Conservation (phyloP, 176 grass and related monocot species). For the Raddia guianensis region DNA sequence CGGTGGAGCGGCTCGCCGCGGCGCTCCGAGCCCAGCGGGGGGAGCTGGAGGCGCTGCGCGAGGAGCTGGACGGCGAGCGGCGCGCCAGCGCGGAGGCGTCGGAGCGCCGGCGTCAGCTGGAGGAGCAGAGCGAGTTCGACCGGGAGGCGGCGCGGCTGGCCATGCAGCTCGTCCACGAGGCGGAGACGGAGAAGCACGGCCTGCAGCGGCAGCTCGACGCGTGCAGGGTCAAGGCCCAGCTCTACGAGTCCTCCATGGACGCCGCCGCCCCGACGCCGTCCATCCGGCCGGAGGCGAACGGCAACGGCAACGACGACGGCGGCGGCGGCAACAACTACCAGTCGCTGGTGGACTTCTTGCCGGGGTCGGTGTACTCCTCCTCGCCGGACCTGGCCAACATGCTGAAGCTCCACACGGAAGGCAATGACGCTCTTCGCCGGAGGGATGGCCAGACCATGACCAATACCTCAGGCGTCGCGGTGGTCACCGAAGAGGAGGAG, state of each 20-base stretch:
- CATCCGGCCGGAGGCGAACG: neutral
- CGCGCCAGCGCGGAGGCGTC: conserved; percentile 17
- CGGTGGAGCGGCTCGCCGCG: conserved; percentile 12
- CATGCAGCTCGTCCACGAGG: conserved; percentile 55
- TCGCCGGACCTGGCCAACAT: conserved; percentile 53
- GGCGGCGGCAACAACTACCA: conserved; percentile 43
- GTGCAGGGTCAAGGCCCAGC: conserved; percentile 37
- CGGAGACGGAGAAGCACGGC: conserved; percentile 46
- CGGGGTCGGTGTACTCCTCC: conserved; percentile 43
- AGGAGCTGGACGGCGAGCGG: conserved; percentile 28
- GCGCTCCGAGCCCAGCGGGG: neutral
- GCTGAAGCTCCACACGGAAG: conserved; percentile 46
- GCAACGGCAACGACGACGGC: neutral
- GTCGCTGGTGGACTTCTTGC: conserved; percentile 52
- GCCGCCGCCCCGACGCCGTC: neutral
- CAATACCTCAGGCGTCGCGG: neutral
- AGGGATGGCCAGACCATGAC: neutral
- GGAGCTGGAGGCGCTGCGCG: conserved; percentile 40
- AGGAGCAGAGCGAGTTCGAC: conserved; percentile 55
- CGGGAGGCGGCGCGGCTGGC: conserved; percentile 52
- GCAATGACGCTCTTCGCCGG: neutral
- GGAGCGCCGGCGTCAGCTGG: conserved; percentile 40
- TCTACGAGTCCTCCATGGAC: neutral
- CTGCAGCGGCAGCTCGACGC: conserved; percentile 50
- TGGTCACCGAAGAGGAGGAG: conserved; percentile 24